phyloP scores from a whole-genome alignment of 2,329 filamentous ascomycete genomes.

The Aspergillus uvarum region DNA sequence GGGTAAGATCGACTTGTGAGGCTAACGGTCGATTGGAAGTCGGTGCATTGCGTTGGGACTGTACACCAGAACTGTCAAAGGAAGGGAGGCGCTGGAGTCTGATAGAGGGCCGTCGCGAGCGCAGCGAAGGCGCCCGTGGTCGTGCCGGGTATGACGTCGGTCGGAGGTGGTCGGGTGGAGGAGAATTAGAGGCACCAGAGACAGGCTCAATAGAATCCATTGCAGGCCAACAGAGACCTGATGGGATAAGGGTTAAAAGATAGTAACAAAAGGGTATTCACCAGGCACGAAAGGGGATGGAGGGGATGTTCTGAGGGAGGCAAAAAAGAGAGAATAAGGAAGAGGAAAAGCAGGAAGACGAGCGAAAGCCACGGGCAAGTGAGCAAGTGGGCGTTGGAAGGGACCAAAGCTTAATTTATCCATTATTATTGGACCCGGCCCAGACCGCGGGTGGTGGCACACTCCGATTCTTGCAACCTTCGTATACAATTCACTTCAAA shows the following conservation, averaged over 20 bases:
- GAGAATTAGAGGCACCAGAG: conserved; percentile 22
- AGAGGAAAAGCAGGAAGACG: background rate
- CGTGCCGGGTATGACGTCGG: conserved; percentile 24
- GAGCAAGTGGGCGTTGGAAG: background rate
- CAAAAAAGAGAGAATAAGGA: background rate
- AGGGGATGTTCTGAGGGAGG: background rate
- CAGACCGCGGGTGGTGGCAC: background rate
- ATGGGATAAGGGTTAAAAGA: background rate
- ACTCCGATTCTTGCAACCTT: too few relatives aligned
- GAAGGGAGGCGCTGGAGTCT: conserved; percentile 26
- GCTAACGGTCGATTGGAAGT: conserved; percentile 8
- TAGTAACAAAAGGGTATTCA: background rate
- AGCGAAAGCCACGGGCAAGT: background rate
- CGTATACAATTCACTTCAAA: too few relatives aligned
- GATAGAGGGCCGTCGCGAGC: conserved; percentile 34
- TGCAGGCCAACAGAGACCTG: background rate
- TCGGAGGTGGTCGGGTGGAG: conserved; percentile 17
- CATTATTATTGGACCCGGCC: background rate
- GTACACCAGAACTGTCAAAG: conserved; percentile 11
- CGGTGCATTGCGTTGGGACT: conserved; percentile 1
- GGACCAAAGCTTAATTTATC: conserved; percentile 3
- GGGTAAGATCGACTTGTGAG: background rate
- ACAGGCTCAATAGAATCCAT: conserved; percentile 43
- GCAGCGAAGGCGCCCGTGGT: conserved; percentile 24
- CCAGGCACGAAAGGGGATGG: background rate